Conservation (phyloP, 148 eudicot species). For the Fagopyrum tataricum region DNA sequence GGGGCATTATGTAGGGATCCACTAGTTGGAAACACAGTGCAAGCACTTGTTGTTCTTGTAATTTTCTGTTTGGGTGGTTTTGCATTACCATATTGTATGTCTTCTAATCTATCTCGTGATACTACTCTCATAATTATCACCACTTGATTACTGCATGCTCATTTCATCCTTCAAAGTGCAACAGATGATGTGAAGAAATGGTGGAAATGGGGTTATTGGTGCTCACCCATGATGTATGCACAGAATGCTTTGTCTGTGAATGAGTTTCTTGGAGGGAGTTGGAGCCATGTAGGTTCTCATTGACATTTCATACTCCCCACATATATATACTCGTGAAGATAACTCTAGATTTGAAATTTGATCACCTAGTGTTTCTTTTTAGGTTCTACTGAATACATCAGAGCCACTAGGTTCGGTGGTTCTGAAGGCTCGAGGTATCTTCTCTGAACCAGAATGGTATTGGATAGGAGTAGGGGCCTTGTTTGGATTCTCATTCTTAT, state of each 20-base stretch:
- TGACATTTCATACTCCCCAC: neutral
- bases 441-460: constrained; percentile 28
- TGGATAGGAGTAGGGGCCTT: constrained; percentile 41
- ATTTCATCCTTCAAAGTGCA: neutral
- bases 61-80: constrained; percentile 52
- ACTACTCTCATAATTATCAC: no score
- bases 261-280: constrained; percentile 54
- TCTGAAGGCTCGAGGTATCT: constrained; percentile 26
- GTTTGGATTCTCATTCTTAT: constrained; percentile 25
- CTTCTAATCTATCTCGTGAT: neutral
- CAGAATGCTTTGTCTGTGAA: constrained; percentile 47
- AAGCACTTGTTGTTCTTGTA: constrained; percentile 35
- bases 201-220: constrained; percentile 82
- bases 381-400: constrained; percentile 14
- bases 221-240: constrained; percentile 70
- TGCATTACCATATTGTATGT: constrained; percentile 47
- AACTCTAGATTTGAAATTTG: neutral
- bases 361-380: neutral
- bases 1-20: constrained; percentile 45
- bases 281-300: constrained; percentile 42
- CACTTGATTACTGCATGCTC: neutral
- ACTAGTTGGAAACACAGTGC: constrained; percentile 47
- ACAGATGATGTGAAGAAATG: constrained; percentile 46
- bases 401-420: constrained; percentile 25
- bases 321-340: neutral